Evolutionary conservation across 2,329 filamentous ascomycete species (phyloP).

Genomic region (Stemphylium beticola): DNA sequence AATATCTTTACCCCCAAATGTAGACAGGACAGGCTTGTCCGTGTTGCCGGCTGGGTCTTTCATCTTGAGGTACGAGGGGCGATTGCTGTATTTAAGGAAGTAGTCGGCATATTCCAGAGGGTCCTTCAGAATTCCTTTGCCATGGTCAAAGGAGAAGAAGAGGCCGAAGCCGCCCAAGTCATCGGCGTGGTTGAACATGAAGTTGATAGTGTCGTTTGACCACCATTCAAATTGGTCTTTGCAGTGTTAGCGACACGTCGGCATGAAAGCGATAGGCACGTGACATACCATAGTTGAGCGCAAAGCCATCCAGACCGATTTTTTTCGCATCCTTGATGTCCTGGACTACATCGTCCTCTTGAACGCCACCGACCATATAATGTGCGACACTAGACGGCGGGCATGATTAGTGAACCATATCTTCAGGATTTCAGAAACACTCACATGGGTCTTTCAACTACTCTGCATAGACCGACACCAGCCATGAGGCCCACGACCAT

Average conservation of each 20-base stretch:
- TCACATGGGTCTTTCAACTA: no score
- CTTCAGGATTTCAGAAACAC: no score
- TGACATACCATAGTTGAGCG: constrained; percentile 39
- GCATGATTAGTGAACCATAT: no score
- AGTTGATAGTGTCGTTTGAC: constrained; percentile 34
- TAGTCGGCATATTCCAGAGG: constrained; percentile 36
- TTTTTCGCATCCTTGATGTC: constrained; percentile 37
- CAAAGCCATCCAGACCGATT: constrained; percentile 46
- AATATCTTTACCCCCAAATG: constrained; percentile 39
- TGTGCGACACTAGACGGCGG: constrained; percentile 19
- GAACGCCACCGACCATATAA: constrained; percentile 32
- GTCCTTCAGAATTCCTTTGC: constrained; percentile 22
- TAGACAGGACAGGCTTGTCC: constrained; percentile 40
- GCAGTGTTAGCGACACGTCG: neutral
- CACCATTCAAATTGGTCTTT: constrained; percentile 25
- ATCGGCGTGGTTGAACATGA: constrained; percentile 42
- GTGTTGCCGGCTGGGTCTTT: constrained; percentile 15
- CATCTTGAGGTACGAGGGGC: constrained; percentile 36
- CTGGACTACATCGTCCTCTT: constrained; percentile 23
- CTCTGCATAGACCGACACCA: no score
- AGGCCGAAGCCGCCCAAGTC: constrained; percentile 37
- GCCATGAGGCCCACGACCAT: no score
- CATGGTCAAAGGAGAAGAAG: constrained; percentile 50
- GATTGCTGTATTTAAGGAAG: constrained; percentile 27
- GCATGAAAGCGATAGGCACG: neutral